A percentile compares a stretch with the other conserved stretches of the same genome.
phyloP scores from a whole-genome alignment of 2,329 filamentous ascomycete species.

The Scorias spongiosa region DNA sequence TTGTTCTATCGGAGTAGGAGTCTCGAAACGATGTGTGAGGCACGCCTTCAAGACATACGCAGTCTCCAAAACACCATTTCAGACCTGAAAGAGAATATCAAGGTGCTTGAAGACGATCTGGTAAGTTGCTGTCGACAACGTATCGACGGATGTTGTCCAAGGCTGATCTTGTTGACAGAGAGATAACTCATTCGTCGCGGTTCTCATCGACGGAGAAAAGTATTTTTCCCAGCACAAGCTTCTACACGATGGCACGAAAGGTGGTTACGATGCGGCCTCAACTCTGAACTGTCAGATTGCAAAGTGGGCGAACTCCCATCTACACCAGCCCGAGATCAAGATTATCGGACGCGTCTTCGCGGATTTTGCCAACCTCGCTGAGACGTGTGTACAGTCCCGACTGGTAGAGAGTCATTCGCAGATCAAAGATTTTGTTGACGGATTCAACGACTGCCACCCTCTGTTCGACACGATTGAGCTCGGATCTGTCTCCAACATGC shows the following conservation, averaged over 20 bases:
- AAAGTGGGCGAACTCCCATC: constrained; percentile 16
- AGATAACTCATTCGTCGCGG: constrained; percentile 42
- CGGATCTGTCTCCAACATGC: constrained; percentile 42
- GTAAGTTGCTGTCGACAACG: too few species aligned
- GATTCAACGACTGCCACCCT: constrained; percentile 42
- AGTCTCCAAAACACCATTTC: too few species aligned
- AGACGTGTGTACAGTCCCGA: constrained; percentile 30
- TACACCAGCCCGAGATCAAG: constrained; percentile 25
- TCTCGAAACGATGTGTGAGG: too few species aligned
- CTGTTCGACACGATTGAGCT: constrained; percentile 47
- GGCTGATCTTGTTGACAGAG: not conserved
- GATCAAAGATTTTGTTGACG: constrained; percentile 39
- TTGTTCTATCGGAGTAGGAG: too few species aligned
- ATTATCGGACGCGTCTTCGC: constrained; percentile 30
- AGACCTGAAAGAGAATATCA: not conserved
- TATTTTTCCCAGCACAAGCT: constrained; percentile 27
- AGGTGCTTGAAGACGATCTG: too few species aligned
- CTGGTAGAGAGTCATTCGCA: constrained; percentile 36
- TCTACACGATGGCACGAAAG: constrained; percentile 27
- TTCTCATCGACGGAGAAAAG: constrained; percentile 47
- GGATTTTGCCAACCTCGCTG: constrained; percentile 28
- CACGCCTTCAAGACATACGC: too few species aligned
- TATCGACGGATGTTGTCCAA: too few species aligned
- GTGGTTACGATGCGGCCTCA: constrained; percentile 40
- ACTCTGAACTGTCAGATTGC: constrained; percentile 36